These are phyloP conservation scores for Aspergillus sclerotiicarbonarius DNA, from an alignment of 495 filamentous ascomycete species.

Conservation along the genomic window DNA sequence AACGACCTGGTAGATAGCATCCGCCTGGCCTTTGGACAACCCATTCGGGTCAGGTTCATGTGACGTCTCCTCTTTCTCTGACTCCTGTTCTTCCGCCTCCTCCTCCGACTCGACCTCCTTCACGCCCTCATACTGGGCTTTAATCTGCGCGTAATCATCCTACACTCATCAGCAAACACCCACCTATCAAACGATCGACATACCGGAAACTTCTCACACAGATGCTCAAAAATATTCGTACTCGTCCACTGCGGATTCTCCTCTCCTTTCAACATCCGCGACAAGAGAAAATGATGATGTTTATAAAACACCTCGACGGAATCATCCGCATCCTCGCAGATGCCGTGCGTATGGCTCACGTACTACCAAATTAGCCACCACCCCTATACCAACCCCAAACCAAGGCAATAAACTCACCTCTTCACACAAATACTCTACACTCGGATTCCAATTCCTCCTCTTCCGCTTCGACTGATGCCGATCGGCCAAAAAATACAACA, in stretches of 20 bases:
- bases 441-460: constrained; percentile 36
- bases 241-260: constrained; percentile 55
- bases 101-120: constrained; percentile 25
- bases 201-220: constrained; percentile 50
- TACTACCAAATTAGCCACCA: constrained; percentile 27
- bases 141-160: constrained; percentile 42
- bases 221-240: constrained; percentile 52
- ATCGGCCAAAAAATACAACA: constrained; percentile 68
- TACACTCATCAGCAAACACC: constrained; percentile 13
- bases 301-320: constrained; percentile 52
- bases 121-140: constrained; percentile 30
- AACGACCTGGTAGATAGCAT: constrained; percentile 38
- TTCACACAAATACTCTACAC: constrained; percentile 41
- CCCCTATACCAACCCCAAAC: neutral
- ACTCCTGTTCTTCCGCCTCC: constrained; percentile 17
- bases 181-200: neutral
- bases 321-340: constrained; percentile 45
- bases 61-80: constrained; percentile 21
- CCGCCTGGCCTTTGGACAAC: constrained; percentile 35
- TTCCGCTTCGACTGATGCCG: constrained; percentile 36
- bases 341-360: constrained; percentile 42
- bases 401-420: constrained; percentile 34
- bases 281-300: constrained; percentile 55
- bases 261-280: constrained; percentile 56
- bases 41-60: constrained; percentile 29